A percentile compares a stretch with the other conserved stretches of the same genome.
phyloP scores from a whole-genome alignment of 225 moss, liverwort and hornwort species.

The Neckera pumila region DNA sequence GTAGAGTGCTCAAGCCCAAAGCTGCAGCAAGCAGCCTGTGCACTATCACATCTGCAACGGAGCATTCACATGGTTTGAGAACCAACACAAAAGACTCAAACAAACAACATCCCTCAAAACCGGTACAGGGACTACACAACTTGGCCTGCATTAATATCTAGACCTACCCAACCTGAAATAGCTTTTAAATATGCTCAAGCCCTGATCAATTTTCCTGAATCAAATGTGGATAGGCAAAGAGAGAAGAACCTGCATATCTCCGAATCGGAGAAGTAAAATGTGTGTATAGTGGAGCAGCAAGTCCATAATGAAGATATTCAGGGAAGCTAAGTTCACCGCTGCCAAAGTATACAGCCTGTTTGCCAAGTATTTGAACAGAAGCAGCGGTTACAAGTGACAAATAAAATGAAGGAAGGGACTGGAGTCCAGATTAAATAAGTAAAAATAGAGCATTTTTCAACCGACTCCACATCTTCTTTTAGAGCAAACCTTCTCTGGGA shows the following conservation, averaged over 20 bases:
- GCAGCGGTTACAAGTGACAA: neutral
- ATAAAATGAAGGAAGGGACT: neutral
- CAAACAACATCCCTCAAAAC: neutral
- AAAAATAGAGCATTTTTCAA: neutral
- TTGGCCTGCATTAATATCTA: neutral
- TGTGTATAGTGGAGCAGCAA: constrained; percentile 89
- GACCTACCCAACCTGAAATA: neutral
- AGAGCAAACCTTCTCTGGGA: neutral
- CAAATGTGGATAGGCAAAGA: neutral
- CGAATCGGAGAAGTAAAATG: constrained; percentile 99
- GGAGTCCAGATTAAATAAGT: neutral
- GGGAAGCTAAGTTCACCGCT: constrained; percentile 84
- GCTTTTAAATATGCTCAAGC: neutral
- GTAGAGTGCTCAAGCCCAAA: constrained; percentile 73
- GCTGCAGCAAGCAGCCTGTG: constrained; percentile 95
- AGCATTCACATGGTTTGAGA: neutral
- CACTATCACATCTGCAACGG: constrained; percentile 73
- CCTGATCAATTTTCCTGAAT: neutral
- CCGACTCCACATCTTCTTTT: neutral
- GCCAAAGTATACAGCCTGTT: constrained; percentile 93
- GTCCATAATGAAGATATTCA: constrained; percentile 92
- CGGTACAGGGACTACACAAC: neutral
- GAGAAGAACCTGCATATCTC: constrained; percentile 82
- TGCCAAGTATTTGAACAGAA: neutral
- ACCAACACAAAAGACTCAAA: neutral